phyloP scores from a whole-genome alignment of 208 protist genomes.

The Paratrypanosoma confusum region DNA sequence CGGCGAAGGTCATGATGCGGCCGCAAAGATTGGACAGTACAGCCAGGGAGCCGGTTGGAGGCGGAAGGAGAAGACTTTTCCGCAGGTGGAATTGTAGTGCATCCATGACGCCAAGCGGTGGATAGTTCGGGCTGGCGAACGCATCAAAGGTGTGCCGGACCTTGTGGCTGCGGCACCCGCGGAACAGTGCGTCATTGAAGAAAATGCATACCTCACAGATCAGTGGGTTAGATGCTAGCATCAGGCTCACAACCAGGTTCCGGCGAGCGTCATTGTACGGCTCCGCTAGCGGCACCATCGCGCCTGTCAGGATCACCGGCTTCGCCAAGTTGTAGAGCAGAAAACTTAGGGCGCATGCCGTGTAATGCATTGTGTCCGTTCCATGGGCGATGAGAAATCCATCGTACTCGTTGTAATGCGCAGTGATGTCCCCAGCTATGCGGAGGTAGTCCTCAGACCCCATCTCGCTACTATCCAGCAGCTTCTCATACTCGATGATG shows the following conservation, averaged over 20 bases:
- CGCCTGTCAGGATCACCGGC: slow-evolving; percentile 94
- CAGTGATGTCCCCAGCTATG: slow-evolving; percentile 57
- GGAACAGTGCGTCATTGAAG: slow-evolving; percentile 88
- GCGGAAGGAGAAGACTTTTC: slow-evolving; percentile 34
- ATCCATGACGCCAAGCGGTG: slow-evolving; percentile 77
- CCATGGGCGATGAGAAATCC: slow-evolving; percentile 95
- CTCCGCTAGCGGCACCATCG: slow-evolving; percentile 86
- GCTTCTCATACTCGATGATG: slow-evolving; percentile 63
- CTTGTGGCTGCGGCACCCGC: slow-evolving; percentile 90
- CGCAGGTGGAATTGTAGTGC: slow-evolving; percentile 43
- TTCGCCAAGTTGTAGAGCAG: slow-evolving; percentile 94
- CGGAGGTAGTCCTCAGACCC: slow-evolving; percentile 50
- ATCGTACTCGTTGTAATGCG: slow-evolving; percentile 88
- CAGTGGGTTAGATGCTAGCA: slow-evolving; percentile 66
- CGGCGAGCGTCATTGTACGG: slow-evolving; percentile 81
- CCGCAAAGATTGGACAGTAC: slow-evolving; percentile 40
- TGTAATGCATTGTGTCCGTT: slow-evolving; percentile 98
- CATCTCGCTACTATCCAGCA: slow-evolving; percentile 86
- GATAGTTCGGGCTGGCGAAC: slow-evolving; percentile 84
- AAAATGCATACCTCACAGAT: slow-evolving; percentile 93
- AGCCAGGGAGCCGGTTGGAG: slow-evolving; percentile 30
- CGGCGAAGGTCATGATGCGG: slow-evolving; percentile 25
- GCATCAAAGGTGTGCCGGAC: slow-evolving; percentile 72
- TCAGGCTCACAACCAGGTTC: slow-evolving; percentile 78
- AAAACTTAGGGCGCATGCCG: slow-evolving; percentile 92